A percentile compares a stretch with the other conserved stretches of the same genome.
phyloP scores from a whole-genome alignment of 2,329 filamentous ascomycete genomes.

The Tricladium varicosporioides region DNA sequence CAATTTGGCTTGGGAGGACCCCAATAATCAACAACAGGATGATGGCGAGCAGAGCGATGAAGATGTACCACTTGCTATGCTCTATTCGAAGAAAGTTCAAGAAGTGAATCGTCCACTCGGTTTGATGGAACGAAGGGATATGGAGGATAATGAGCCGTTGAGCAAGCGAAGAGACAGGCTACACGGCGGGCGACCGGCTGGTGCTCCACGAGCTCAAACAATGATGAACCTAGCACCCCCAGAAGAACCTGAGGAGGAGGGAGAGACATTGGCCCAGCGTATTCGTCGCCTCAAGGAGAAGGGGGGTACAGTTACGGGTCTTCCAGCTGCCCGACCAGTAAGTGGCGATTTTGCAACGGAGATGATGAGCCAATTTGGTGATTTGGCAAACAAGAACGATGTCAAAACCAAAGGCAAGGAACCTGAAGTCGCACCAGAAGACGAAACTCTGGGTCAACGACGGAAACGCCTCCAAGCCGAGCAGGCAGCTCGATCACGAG shows the following conservation, averaged over 20 bases:
- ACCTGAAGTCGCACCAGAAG: constrained; percentile 45
- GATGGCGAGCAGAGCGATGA: constrained; percentile 64
- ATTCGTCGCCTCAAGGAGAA: constrained; percentile 59
- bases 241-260: constrained; percentile 42
- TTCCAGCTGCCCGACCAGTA: constrained; percentile 46
- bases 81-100: constrained; percentile 57
- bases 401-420: constrained; percentile 35
- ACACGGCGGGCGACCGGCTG: constrained; percentile 22
- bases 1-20: constrained; percentile 87
- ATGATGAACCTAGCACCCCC: constrained; percentile 29
- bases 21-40: constrained; percentile 43
- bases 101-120: constrained; percentile 66
- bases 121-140: constrained; percentile 74
- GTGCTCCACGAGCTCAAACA: constrained; percentile 25
- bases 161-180: constrained; percentile 32
- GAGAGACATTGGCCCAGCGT: constrained; percentile 66
- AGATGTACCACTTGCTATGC: constrained; percentile 82
- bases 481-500: constrained; percentile 59
- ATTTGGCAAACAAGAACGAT: constrained; percentile 37
- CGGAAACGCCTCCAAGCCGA: constrained; percentile 71
- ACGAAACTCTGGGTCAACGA: constrained; percentile 78
- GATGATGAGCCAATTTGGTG: constrained; percentile 62
- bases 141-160: constrained; percentile 86
- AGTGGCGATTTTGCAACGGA: constrained; percentile 67
- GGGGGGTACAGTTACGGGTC: constrained; percentile 39